Evolutionary conservation across 768 basidiomycete species (phyloP).

Genomic region (Hemileccinum rubropunctum): DNA sequence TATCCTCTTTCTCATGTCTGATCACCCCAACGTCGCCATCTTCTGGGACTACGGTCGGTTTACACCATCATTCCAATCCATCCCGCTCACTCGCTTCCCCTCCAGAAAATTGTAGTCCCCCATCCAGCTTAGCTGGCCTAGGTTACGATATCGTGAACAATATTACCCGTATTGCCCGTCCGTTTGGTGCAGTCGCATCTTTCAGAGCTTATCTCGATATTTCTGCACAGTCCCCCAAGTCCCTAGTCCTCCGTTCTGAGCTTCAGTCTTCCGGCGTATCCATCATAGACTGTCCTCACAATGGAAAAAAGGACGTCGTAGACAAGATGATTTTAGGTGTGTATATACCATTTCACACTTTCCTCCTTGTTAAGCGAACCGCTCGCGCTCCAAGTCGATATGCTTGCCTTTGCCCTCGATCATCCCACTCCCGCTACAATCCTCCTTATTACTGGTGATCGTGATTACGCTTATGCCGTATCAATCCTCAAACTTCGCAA

Average conservation of each 20-base stretch:
- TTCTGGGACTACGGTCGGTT: conserved; percentile 38
- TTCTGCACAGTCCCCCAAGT: conserved; percentile 37
- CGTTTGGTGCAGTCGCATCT: conserved; percentile 44
- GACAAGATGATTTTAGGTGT: conserved; percentile 49
- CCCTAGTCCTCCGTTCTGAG: conserved; percentile 36
- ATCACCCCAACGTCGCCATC: conserved; percentile 39
- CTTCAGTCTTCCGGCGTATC: conserved; percentile 46
- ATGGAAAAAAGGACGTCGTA: conserved; percentile 36
- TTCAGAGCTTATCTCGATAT: conserved; percentile 57
- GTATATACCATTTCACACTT: conserved; percentile 5
- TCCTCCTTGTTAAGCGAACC: conserved; percentile 1
- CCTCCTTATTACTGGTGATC: conserved; percentile 63
- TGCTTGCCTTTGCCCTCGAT: conserved; percentile 67
- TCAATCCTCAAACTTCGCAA: conserved; percentile 52
- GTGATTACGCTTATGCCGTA: conserved; percentile 65
- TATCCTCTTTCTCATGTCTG: conserved; percentile 30
- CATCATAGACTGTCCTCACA: conserved; percentile 35
- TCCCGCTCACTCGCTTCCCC: conserved; percentile 4
- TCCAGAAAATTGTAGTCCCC: conserved; percentile 31
- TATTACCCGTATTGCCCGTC: conserved; percentile 43
- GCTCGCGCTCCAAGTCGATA: conserved; percentile 49
- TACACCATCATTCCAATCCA: neutral
- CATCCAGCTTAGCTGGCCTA: conserved; percentile 33
- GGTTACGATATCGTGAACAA: conserved; percentile 43
- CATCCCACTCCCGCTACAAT: conserved; percentile 51